Base-by-base conservation (phyloP, 306 rosid genomes). In the Prinsepia uniflora region DNA sequence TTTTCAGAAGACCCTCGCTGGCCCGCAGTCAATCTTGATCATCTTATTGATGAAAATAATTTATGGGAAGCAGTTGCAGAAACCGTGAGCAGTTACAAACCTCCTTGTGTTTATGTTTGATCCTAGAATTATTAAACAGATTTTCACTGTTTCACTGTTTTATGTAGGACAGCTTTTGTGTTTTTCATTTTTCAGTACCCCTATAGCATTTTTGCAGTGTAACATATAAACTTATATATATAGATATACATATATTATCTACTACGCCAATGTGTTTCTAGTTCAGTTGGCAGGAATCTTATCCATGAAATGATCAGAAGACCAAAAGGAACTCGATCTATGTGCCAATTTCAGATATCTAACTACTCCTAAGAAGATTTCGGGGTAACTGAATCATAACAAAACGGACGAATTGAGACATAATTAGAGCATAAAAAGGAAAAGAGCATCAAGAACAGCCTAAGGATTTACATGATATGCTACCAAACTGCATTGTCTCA, bases 401-500 rank as follows among this genome's bases (percentile, higher is more conserved):
- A 18, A 52, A 14, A 18, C 6, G n/a, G 8, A 4, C 43, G 10
- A 59, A 13, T 59, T 15, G 64, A 59, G 20, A 40, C 15, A 42
- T n/a, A 55, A 54, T 46, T 69, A 19, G 6, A 8, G 15, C 46
- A 56, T 10, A 1, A 41, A 60, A 34, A 9, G 7, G 1, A 70
- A 55, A 48, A 2, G 57, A 67, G 50, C 30, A 60, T 66, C 14
- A 67, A 65, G 48, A 50, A 72, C 17, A 56, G n/a, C 47, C 75
- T 68, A 68, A 72, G 72, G 62, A 76, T 72, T 62, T 81, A 76
- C 80, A 66, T 24, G 58, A 50, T 55, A 62, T 50, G 55, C 72
- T 40, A 72, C 77, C 61, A 75, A 60, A 74, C 72, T 75, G 81
- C 85, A 72, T 73, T 49, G 50, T 77, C 69, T 78, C 67, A 58